These are phyloP conservation scores for Paulownia fortunei DNA, from an alignment of 257 asterid species.

Conservation along the genomic window DNA sequence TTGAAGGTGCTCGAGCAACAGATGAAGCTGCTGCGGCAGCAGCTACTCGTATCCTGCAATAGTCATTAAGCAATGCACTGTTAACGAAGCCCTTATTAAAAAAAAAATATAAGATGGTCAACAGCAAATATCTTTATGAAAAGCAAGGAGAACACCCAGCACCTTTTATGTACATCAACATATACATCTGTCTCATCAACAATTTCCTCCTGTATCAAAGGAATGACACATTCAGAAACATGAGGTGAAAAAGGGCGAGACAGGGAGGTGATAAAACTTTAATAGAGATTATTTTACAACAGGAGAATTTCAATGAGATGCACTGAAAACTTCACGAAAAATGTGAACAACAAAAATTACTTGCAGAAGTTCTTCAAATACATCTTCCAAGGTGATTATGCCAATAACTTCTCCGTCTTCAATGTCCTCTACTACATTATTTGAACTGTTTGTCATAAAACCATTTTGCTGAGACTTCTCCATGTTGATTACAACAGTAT, in stretches of 20 bases:
- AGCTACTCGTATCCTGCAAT: constrained; percentile 86
- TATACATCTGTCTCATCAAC: constrained; percentile 97
- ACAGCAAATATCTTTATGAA: neutral
- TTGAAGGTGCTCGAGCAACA: constrained; percentile 72
- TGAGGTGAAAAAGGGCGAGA: neutral
- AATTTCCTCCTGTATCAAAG: constrained; percentile 82
- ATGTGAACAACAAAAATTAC: constrained; percentile 43
- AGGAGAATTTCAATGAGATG: neutral
- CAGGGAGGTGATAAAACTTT: neutral
- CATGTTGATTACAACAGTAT: constrained; percentile 54
- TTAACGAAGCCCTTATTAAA: neutral
- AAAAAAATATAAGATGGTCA: neutral
- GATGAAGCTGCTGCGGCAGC: constrained; percentile 98
- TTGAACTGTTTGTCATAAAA: constrained; percentile 31
- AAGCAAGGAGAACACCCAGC: neutral
- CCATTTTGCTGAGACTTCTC: constrained; percentile 67
- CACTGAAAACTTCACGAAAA: neutral
- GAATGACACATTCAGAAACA: constrained; percentile 19
- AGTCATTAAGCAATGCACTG: constrained; percentile 20
- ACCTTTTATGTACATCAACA: constrained; percentile 96
- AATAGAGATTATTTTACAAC: too few relatives aligned
- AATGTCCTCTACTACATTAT: constrained; percentile 52
- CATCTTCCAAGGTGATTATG: constrained; percentile 96
- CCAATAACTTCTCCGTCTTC: constrained; percentile 96
- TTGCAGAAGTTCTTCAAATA: constrained; percentile 97